These are phyloP conservation scores for Chaetomium strumarium DNA, from an alignment of 2,329 filamentous ascomycete species.

Conservation along the genomic window DNA sequence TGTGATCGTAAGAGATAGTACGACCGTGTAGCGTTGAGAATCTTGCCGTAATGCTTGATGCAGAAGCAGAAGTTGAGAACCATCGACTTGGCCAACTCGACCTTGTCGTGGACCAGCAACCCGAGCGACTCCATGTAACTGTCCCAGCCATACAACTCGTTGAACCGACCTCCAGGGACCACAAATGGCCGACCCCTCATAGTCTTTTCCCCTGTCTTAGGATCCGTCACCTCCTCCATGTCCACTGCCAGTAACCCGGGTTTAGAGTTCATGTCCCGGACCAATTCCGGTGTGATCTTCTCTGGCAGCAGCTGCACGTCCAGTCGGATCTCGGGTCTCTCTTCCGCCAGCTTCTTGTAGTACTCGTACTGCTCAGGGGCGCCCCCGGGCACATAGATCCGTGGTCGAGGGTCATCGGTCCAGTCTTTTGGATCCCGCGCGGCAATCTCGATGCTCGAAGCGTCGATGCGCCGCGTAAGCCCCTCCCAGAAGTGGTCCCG, in stretches of 20 bases:
- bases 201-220: slow-evolving; percentile 61
- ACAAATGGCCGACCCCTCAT: slow-evolving; percentile 84
- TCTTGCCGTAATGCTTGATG: slow-evolving; percentile 97
- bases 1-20: slow-evolving; percentile 95
- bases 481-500: slow-evolving; percentile 89
- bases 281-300: slow-evolving; percentile 72
- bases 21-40: slow-evolving; percentile 90
- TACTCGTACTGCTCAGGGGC: slow-evolving; percentile 86
- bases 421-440: slow-evolving; percentile 92
- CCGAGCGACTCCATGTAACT: slow-evolving; percentile 98
- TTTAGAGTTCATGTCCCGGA: slow-evolving; percentile 76
- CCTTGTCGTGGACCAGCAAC: slow-evolving; percentile 75
- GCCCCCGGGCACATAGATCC: slow-evolving; percentile 83
- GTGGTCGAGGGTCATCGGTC: slow-evolving; percentile 80
- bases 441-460: slow-evolving; percentile 76
- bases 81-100: slow-evolving; percentile 88
- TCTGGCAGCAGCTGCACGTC: slow-evolving; percentile 78
- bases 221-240: slow-evolving; percentile 70
- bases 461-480: slow-evolving; percentile 84
- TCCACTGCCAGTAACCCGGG: slow-evolving; percentile 86
- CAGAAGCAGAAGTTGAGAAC: slow-evolving; percentile 96
- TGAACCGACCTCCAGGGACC: slow-evolving; percentile 96
- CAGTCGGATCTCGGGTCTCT: slow-evolving; percentile 75
- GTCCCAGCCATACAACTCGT: slow-evolving; percentile 98
- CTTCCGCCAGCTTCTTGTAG: slow-evolving; percentile 72